Conservation (phyloP, 2,329 filamentous ascomycete species). For the Claviceps monticola region DNA sequence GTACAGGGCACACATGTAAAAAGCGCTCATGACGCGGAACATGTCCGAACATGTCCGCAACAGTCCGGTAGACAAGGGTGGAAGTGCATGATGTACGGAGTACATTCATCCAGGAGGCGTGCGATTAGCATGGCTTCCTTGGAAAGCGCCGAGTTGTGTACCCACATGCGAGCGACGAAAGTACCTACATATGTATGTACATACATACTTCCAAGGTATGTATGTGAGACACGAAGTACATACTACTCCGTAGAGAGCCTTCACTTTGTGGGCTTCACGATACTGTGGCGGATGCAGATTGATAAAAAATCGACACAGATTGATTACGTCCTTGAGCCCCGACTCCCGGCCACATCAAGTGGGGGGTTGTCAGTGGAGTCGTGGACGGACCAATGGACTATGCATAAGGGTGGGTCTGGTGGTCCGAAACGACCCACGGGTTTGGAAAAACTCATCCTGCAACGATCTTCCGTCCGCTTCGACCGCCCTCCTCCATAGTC, state of each 20-base stretch:
- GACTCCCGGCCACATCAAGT: background rate
- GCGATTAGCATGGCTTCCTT: background rate
- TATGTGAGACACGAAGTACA: too few relatives aligned
- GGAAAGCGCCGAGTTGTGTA: background rate
- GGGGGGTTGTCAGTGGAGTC: background rate
- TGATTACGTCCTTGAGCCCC: background rate
- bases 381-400: background rate
- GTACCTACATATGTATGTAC: too few relatives aligned
- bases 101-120: background rate
- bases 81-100: too few relatives aligned
- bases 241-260: background rate
- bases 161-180: background rate
- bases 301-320: conserved; percentile 1
- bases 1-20: background rate
- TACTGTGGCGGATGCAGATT: background rate
- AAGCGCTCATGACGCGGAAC: background rate
- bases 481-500: background rate
- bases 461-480: background rate
- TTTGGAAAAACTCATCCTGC: background rate
- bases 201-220: too few relatives aligned
- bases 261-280: background rate
- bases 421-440: background rate
- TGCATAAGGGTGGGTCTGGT: background rate
- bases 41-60: background rate
- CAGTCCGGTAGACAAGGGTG: too few relatives aligned